Conservation (phyloP, 768 basidiomycete genomes). For the Tricholoma hemisulphureum region DNA sequence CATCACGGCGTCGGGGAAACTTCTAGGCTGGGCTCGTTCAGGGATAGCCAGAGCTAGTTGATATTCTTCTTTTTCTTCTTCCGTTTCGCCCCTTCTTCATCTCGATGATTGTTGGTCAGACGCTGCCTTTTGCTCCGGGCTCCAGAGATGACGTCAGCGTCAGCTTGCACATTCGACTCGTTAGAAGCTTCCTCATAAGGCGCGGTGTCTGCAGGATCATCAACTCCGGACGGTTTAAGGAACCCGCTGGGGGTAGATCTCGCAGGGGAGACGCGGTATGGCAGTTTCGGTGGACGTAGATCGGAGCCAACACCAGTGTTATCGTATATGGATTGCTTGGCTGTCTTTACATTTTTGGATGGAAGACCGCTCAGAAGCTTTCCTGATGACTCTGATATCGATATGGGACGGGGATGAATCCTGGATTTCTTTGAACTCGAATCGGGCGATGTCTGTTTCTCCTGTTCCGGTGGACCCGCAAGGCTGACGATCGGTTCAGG, state of each 20-base stretch:
- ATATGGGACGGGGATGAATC: constrained; percentile 20
- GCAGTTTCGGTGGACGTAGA: constrained; percentile 32
- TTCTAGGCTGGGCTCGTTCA: not conserved
- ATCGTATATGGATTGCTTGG: constrained; percentile 46
- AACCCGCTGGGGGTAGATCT: constrained; percentile 29
- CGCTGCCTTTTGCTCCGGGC: constrained; percentile 32
- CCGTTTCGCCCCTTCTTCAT: constrained; percentile 25
- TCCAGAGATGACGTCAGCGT: constrained; percentile 22
- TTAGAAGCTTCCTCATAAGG: constrained; percentile 6
- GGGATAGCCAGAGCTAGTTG: constrained; percentile 7
- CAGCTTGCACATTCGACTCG: constrained; percentile 3
- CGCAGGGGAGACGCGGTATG: not conserved
- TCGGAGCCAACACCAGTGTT: constrained; percentile 49
- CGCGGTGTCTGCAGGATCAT: constrained; percentile 39
- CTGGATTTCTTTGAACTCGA: constrained; percentile 8
- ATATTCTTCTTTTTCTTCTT: constrained; percentile 34
- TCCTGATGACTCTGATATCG: constrained; percentile 23
- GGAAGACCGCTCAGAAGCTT: constrained; percentile 20
- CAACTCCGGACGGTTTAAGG: constrained; percentile 58
- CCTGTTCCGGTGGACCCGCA: not conserved
- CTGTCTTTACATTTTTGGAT: constrained; percentile 36
- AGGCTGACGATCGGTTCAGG: constrained; percentile 11
- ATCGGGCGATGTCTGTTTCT: not conserved
- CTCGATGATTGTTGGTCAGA: constrained; percentile 16
- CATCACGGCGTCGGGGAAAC: not conserved